Evolutionary conservation across 495 filamentous ascomycete species (phyloP).

Genomic region (Podospora pseudopauciseta): DNA sequence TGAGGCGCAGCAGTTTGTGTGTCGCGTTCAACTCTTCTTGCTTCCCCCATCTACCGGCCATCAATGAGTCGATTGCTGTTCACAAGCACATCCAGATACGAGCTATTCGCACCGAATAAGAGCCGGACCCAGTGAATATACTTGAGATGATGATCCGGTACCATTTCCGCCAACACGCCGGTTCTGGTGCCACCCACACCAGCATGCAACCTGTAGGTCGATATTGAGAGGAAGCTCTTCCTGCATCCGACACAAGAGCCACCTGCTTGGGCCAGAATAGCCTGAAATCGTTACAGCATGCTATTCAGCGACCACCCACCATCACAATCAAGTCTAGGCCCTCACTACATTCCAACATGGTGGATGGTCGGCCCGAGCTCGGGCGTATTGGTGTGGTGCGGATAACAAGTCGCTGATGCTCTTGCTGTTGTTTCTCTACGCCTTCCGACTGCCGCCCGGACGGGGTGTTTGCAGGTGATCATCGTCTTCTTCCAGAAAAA

Average conservation of each 20-base stretch:
- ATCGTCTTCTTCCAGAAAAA: neutral
- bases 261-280: constrained; percentile 12
- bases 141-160: neutral
- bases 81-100: neutral
- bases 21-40: neutral
- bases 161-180: neutral
- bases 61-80: constrained; percentile 3
- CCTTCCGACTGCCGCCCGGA: neutral
- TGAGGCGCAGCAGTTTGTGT: constrained; percentile 19
- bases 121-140: neutral
- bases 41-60: neutral
- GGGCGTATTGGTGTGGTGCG: neutral
- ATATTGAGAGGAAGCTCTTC: neutral
- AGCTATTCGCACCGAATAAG: neutral
- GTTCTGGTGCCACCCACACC: neutral
- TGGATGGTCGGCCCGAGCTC: neutral
- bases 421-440: neutral
- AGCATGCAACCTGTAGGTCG: neutral
- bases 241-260: neutral
- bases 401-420: neutral
- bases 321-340: neutral
- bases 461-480: neutral
- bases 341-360: neutral
- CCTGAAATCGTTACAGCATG: constrained; percentile 9
- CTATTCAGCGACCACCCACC: constrained; percentile 7